A percentile compares a stretch with the other conserved stretches of the same genome.
Evolutionary conservation across 257 asterid species (phyloP).

Genomic region (Penstemon newberryi): DNA sequence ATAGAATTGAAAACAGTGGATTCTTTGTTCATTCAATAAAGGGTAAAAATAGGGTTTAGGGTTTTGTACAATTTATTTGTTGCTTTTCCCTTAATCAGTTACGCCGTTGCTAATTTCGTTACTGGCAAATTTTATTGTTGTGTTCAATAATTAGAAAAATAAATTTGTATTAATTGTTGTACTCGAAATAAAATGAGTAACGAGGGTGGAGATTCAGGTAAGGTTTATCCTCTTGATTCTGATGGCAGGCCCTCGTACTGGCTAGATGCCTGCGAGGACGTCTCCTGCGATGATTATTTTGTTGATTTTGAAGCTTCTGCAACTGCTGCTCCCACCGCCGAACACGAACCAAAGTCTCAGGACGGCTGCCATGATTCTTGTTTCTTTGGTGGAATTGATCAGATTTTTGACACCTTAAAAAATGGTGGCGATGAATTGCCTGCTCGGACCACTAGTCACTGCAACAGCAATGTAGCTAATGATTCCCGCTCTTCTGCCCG

Average conservation of each 20-base stretch:
- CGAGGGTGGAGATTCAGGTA: constrained; percentile 46
- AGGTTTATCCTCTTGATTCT: constrained; percentile 28
- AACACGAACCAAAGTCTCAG: constrained; percentile 22
- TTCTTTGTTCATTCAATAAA: constrained; percentile 10
- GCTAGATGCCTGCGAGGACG: constrained; percentile 91
- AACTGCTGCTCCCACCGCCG: constrained; percentile 17
- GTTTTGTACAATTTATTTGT: constrained; percentile 21
- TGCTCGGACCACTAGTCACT: neutral
- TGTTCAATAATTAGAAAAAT: neutral
- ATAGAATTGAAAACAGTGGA: constrained; percentile 2
- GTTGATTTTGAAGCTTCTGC: constrained; percentile 45
- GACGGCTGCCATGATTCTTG: constrained; percentile 50
- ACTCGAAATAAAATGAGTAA: constrained; percentile 46
- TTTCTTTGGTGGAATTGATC: constrained; percentile 74
- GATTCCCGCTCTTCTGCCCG: constrained; percentile 24
- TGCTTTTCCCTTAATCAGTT: constrained; percentile 22
- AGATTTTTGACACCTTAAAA: constrained; percentile 59
- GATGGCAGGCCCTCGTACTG: constrained; percentile 70
- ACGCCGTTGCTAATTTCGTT: constrained; percentile 3
- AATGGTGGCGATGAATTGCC: constrained; percentile 46
- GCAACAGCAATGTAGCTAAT: constrained; percentile 25
- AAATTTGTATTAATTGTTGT: neutral
- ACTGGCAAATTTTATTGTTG: constrained; percentile 17
- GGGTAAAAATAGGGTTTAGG: constrained; percentile 13
- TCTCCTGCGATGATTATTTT: constrained; percentile 63